Conservation (phyloP, 78 protist species). For the Dictyostelium firmibasis region DNA sequence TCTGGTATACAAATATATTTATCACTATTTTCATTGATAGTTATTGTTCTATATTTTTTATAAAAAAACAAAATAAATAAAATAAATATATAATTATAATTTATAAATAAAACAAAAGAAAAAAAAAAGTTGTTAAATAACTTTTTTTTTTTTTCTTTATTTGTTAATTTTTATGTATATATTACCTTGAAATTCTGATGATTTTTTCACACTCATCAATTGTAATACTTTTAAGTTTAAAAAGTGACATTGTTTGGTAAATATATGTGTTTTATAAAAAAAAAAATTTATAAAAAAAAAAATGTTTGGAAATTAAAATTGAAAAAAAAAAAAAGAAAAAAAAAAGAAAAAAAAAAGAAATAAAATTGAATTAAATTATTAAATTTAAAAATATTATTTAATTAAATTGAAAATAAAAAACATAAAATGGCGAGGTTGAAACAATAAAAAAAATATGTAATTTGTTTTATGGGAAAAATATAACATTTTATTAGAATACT, state of each 20-base stretch:
- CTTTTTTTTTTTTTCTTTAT: too few species aligned
- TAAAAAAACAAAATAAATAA: too few species aligned
- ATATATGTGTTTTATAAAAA: not conserved
- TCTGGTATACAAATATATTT: not conserved
- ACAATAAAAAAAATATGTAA: too few species aligned
- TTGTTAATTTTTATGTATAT: not conserved
- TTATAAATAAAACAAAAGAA: not conserved
- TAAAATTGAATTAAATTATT: too few species aligned
- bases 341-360: too few species aligned
- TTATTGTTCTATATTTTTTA: not conserved
- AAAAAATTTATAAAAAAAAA: not conserved
- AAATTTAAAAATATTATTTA: too few species aligned
- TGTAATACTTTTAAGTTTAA: not conserved
- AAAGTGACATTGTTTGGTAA: not conserved
- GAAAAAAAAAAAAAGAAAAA: too few species aligned
- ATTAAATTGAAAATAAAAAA: too few species aligned
- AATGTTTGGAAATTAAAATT: not conserved
- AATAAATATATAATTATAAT: not conserved
- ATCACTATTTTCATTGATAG: not conserved
- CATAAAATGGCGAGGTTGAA: too few species aligned
- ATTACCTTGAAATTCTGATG: not conserved
- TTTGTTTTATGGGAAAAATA: not conserved
- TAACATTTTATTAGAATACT: not conserved
- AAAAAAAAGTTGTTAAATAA: not conserved
- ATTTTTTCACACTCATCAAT: not conserved